These are phyloP conservation scores for Rhizopus arrhizus DNA, from an alignment of 371 early-diverging fungal genomes.

Conservation along the genomic window DNA sequence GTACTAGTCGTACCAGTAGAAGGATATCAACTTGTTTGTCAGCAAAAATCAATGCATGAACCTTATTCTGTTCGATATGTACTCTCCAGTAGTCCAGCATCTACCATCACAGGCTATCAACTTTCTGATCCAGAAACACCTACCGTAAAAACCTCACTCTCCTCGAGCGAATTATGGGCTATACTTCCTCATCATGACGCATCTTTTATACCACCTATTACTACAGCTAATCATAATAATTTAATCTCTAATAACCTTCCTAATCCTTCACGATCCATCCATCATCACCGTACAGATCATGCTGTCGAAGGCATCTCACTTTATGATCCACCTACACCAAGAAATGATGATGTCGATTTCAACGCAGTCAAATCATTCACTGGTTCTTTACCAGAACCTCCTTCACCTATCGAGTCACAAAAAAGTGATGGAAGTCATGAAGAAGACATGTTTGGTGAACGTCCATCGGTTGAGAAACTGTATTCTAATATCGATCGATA, in stretches of 20 bases:
- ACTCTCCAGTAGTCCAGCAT: conserved; percentile 4
- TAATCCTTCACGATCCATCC: conserved; percentile 1
- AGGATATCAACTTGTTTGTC: conserved; percentile 14
- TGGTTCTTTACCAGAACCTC: conserved; percentile 9
- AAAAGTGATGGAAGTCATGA: conserved; percentile 5
- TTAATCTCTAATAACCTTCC: neutral
- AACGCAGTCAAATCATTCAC: neutral
- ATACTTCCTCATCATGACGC: neutral
- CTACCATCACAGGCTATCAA: conserved; percentile 21
- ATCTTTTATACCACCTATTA: neutral
- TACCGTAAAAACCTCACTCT: neutral
- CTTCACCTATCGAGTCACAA: conserved; percentile 19
- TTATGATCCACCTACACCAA: conserved; percentile 28
- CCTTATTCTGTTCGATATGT: conserved; percentile 12
- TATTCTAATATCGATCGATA: conserved; percentile 70
- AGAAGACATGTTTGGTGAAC: conserved; percentile 52
- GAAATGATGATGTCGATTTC: neutral
- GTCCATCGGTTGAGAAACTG: conserved; percentile 69
- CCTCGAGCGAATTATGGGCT: conserved; percentile 15
- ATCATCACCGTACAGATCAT: no score
- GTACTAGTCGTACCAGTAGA: conserved; percentile 26
- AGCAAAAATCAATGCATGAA: conserved; percentile 3
- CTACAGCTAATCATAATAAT: neutral
- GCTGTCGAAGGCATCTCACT: conserved; percentile 18
- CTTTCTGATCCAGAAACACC: conserved; percentile 25